These are phyloP conservation scores for Salix exigua DNA, from an alignment of 345 rosid species.

Conservation along the genomic window DNA sequence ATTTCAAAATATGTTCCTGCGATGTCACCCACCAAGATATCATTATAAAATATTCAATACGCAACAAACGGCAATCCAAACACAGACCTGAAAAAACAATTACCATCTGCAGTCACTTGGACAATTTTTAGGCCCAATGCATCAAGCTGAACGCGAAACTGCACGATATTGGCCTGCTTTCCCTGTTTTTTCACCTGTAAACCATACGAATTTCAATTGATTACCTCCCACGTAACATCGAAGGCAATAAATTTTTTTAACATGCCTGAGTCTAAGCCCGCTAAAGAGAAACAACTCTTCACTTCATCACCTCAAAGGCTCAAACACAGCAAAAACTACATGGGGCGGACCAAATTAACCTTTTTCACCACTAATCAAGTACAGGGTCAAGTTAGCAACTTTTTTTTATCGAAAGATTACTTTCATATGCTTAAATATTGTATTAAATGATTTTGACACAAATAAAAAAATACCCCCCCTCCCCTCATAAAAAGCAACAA, in stretches of 20 bases:
- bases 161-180: slow-evolving; percentile 60
- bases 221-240: not conserved
- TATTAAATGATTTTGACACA: too few relatives aligned
- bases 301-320: not conserved
- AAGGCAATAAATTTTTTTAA: slow-evolving; percentile 1
- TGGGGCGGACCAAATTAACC: not conserved
- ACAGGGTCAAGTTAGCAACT: not conserved
- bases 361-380: not conserved
- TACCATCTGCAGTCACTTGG: slow-evolving; percentile 86
- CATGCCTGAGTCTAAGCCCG: not conserved
- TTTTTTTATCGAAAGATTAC: too few relatives aligned
- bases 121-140: slow-evolving; percentile 64
- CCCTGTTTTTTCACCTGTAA: slow-evolving; percentile 65
- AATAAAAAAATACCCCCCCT: too few relatives aligned
- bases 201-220: not conserved
- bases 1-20: too few relatives aligned
- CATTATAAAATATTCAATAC: not conserved
- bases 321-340: not conserved
- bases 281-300: not conserved
- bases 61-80: slow-evolving; percentile 2
- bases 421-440: too few relatives aligned
- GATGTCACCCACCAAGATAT: not conserved
- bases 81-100: slow-evolving; percentile 93
- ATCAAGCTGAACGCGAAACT: slow-evolving; percentile 64
- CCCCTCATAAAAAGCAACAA: too few relatives aligned